Conservation (phyloP, 2,329 filamentous ascomycete genomes). For the Beauveria medogensis region DNA sequence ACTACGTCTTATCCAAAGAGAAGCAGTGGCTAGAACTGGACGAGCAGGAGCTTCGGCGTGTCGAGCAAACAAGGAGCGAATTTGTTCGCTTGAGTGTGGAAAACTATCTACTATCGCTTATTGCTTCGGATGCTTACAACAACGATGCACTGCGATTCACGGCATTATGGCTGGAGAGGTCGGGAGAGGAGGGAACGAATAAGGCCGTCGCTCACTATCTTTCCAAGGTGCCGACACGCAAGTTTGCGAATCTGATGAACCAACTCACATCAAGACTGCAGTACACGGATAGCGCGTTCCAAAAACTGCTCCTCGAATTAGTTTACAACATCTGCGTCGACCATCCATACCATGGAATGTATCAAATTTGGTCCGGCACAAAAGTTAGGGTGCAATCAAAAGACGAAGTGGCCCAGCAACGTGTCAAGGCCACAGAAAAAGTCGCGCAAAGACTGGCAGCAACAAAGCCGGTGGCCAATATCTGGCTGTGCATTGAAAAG, state of each 20-base stretch:
- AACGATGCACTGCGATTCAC: constrained; percentile 88
- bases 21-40: constrained; percentile 87
- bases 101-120: constrained; percentile 82
- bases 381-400: constrained; percentile 60
- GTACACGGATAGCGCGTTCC: constrained; percentile 63
- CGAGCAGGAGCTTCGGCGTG: constrained; percentile 72
- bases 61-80: constrained; percentile 66
- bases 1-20: constrained; percentile 60
- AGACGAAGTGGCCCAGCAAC: constrained; percentile 66
- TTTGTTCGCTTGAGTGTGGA: constrained; percentile 85
- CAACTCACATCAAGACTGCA: constrained; percentile 91
- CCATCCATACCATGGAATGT: constrained; percentile 95
- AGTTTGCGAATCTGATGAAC: constrained; percentile 90
- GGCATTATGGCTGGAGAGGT: constrained; percentile 86
- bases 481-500: constrained; percentile 66
- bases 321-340: constrained; percentile 81
- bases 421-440: constrained; percentile 63
- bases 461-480: constrained; percentile 40
- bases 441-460: constrained; percentile 55
- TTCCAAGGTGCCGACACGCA: constrained; percentile 70
- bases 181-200: constrained; percentile 69
- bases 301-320: constrained; percentile 63
- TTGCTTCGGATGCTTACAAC: constrained; percentile 79
- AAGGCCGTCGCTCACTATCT: constrained; percentile 65
- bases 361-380: constrained; percentile 83